Percentiles rank a stretch among this genome's conserved stretches.
phyloP scores from a whole-genome alignment of 257 asterid species.

The Hygrophila difformis region DNA sequence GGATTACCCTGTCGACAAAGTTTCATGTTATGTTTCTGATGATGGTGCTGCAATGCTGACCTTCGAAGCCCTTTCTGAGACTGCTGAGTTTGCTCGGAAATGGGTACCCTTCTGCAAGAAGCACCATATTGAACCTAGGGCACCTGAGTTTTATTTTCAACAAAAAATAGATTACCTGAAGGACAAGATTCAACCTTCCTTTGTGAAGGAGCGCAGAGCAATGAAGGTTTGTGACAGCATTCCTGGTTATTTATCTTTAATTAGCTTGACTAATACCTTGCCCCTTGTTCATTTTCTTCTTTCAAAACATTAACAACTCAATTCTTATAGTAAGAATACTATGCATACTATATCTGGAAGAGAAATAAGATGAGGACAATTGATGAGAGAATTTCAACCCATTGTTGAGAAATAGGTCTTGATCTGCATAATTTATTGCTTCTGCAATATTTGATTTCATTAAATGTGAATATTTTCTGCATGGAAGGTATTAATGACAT shows the following conservation, averaged over 20 bases:
- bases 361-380: no score
- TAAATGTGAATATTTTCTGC: no score
- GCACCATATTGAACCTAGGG: conserved; percentile 56
- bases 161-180: conserved; percentile 64
- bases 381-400: no score
- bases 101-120: conserved; percentile 79
- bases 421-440: no score
- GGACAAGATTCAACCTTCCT: conserved; percentile 72
- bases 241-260: background rate
- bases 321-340: no score
- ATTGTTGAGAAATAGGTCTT: no score
- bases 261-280: background rate
- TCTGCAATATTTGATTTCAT: background rate
- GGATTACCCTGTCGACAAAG: conserved; percentile 66
- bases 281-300: background rate
- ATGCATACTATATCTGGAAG: no score
- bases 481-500: no score
- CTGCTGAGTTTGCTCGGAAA: conserved; percentile 64
- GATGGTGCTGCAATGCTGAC: conserved; percentile 78
- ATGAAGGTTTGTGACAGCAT: conserved; percentile 41
- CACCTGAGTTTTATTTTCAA: conserved; percentile 60
- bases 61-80: conserved; percentile 61
- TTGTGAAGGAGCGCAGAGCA: conserved; percentile 65
- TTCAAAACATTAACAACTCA: no score
- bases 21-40: conserved; percentile 64